Evolutionary conservation across 306 rosid species (phyloP).

Genomic region (Medicago lupulina): DNA sequence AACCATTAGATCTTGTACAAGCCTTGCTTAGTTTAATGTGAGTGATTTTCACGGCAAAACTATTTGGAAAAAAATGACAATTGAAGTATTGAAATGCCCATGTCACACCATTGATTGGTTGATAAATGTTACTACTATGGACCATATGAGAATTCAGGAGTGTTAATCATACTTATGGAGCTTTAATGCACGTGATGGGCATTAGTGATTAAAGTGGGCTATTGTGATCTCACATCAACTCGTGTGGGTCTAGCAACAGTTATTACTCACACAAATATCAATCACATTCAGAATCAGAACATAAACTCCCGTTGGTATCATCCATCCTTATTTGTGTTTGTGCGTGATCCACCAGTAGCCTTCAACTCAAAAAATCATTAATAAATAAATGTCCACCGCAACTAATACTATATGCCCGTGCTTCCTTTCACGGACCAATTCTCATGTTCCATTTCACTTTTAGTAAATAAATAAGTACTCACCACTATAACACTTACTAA

Average conservation of each 20-base stretch:
- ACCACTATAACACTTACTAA: no score
- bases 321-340: constrained; percentile 2
- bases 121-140: background rate
- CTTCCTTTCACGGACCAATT: background rate
- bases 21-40: no score
- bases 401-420: background rate
- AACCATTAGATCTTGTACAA: no score
- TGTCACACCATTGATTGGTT: background rate
- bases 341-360: background rate
- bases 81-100: background rate
- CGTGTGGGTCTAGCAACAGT: constrained; percentile 20
- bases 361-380: background rate
- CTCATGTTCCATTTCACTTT: background rate
- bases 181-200: constrained; percentile 43
- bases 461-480: no score
- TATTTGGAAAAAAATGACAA: no score
- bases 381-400: background rate
- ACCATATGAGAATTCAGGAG: constrained; percentile 6
- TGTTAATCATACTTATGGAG: constrained; percentile 10
- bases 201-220: background rate
- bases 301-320: background rate
- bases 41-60: no score
- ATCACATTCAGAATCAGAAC: background rate
- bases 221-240: background rate
- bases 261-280: background rate